A percentile compares a stretch with the other conserved stretches of the same genome.
Conservation (phyloP, 2,329 filamentous ascomycete species). For the Xylariaceae sp. region DNA sequence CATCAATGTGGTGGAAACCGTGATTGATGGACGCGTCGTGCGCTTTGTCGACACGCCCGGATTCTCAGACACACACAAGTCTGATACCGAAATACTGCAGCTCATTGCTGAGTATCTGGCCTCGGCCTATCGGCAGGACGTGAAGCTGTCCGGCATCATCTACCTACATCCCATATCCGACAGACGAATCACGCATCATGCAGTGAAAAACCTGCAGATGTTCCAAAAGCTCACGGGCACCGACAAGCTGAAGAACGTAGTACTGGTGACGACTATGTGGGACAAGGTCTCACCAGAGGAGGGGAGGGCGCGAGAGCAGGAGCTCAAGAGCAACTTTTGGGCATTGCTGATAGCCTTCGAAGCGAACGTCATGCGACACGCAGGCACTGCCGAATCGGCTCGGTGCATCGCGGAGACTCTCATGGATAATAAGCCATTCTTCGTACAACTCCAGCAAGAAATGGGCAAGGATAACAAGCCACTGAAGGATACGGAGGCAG, state of each 20-base stretch:
- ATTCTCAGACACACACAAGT: slow-evolving; percentile 41
- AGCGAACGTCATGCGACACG: slow-evolving; percentile 26
- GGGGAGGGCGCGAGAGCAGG: slow-evolving; percentile 26
- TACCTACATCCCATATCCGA: slow-evolving; percentile 43
- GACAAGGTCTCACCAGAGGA: slow-evolving; percentile 30
- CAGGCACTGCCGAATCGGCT: slow-evolving; percentile 25
- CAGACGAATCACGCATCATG: slow-evolving; percentile 36
- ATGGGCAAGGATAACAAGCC: slow-evolving; percentile 54
- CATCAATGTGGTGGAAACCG: slow-evolving; percentile 28
- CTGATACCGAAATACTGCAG: slow-evolving; percentile 41
- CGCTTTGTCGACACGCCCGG: slow-evolving; percentile 43
- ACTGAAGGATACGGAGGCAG: slow-evolving; percentile 40
- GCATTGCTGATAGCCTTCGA: slow-evolving; percentile 33
- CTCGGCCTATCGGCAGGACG: slow-evolving; percentile 28
- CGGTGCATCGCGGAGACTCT: slow-evolving; percentile 20
- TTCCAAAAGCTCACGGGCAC: slow-evolving; percentile 41
- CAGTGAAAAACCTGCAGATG: slow-evolving; percentile 39
- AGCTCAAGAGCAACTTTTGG: slow-evolving; percentile 37
- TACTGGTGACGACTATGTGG: slow-evolving; percentile 42
- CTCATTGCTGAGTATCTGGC: slow-evolving; percentile 38
- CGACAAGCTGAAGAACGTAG: slow-evolving; percentile 36
- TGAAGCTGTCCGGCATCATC: slow-evolving; percentile 39
- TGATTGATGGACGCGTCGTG: slow-evolving; percentile 28
- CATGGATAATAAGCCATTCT: slow-evolving; percentile 59
- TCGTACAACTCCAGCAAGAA: slow-evolving; percentile 63